Evolutionary conservation across 1,284 basidiomycete species (phyloP).

Genomic region (Ganoderma lucidum): DNA sequence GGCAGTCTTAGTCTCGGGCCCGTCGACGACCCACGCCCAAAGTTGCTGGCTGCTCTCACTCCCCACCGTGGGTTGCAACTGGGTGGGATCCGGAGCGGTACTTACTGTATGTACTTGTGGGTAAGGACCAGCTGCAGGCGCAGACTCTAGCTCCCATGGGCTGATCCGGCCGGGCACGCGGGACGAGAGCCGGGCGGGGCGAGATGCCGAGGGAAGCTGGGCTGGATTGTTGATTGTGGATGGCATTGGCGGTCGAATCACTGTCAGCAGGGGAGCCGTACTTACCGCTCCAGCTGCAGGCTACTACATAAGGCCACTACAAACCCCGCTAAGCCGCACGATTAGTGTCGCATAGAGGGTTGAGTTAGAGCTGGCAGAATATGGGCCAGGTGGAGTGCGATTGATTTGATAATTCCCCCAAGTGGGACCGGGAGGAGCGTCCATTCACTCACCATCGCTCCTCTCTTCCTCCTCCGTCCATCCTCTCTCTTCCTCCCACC

Average conservation of each 20-base stretch:
- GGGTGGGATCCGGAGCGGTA: too few species aligned
- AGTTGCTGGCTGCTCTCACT: background rate
- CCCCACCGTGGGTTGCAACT: background rate
- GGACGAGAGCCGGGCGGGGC: background rate
- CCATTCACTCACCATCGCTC: conserved; percentile 5
- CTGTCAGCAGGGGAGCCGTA: background rate
- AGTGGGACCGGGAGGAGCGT: background rate
- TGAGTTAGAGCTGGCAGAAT: background rate
- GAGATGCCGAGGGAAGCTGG: background rate
- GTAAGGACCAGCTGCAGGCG: too few species aligned
- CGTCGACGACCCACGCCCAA: background rate
- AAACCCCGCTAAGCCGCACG: background rate
- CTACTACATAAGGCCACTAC: background rate
- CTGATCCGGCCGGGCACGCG: background rate
- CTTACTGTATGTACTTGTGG: too few species aligned
- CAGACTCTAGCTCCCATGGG: too few species aligned
- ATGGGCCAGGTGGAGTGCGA: conserved; percentile 13
- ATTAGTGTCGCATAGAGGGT: background rate
- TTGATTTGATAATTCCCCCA: conserved; percentile 24
- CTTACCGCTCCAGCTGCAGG: background rate
- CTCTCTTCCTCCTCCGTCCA: conserved; percentile 13
- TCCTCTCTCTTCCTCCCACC: conserved; percentile 10
- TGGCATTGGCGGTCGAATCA: too few species aligned
- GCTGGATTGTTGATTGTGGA: too few species aligned
- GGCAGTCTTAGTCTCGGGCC: background rate